phyloP scores from a whole-genome alignment of 1,284 basidiomycete species.

The Ganoderma multipileum region DNA sequence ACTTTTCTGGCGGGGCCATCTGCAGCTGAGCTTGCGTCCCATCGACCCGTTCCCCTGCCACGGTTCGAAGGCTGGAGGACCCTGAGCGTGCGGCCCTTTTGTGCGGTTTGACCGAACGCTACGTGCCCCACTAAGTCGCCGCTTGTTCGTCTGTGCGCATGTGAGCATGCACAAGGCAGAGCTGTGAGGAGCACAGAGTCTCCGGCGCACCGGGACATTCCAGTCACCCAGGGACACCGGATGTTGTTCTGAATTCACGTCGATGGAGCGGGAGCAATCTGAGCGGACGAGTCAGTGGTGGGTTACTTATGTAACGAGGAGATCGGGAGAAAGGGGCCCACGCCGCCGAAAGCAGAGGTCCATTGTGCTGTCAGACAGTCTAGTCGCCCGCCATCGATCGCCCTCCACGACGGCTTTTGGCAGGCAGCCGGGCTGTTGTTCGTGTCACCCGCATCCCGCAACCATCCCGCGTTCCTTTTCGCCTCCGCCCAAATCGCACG shows the following conservation, averaged over 20 bases:
- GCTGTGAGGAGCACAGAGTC: neutral
- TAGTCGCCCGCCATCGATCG: constrained; percentile 12
- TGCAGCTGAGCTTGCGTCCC: neutral
- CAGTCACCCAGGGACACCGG: neutral
- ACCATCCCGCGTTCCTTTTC: neutral
- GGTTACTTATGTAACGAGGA: neutral
- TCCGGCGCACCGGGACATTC: neutral
- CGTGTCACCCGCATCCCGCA: neutral
- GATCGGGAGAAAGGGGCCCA: constrained; percentile 1
- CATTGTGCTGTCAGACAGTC: neutral
- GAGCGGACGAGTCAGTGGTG: neutral
- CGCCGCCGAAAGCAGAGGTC: constrained; percentile 5
- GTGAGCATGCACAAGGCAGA: neutral
- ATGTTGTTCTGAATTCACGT: constrained; percentile 3
- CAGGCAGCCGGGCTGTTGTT: neutral
- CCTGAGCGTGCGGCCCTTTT: neutral
- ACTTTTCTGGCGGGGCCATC: neutral
- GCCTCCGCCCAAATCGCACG: constrained; percentile 17
- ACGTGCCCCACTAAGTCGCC: neutral
- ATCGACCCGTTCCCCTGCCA: neutral
- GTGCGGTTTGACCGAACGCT: neutral
- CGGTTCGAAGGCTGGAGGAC: constrained; percentile 1
- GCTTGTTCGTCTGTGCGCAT: neutral
- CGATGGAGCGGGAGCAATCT: neutral
- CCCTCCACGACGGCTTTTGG: constrained; percentile 1